Base-by-base conservation (phyloP, 441 rosid genomes). In the Capsella rubella region DNA sequence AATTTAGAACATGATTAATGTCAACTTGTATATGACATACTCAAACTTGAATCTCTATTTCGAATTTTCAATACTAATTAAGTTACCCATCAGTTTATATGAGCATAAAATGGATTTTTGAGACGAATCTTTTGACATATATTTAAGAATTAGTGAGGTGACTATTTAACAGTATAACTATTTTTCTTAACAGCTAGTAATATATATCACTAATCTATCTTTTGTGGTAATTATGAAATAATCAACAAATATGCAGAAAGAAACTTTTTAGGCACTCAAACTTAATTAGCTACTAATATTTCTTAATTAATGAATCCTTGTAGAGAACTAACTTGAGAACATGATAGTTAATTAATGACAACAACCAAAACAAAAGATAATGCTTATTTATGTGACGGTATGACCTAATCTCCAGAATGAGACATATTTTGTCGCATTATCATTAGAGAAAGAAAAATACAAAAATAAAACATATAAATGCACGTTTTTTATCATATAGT, bases 391-490 rank as follows among this genome's bases (percentile, higher is more conserved):
- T 21, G 25, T 21, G 25, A 21, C 25, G 25, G 25, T 63, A 29
- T 63, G 21, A 64, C 43, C 56, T 64, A 46, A 31, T 16, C 43
- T 47, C 55, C 15, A 5, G 55, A 46, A 32, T 47, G 11, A 31
- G 55, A 32, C 43, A 16, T 31, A 45, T 28, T 47, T 64, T 47
- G 16, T 64, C 42, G 18, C 54, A 63, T 10, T 46, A 45, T 64
- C 29, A 21, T 47, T 31, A 31, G 28, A 47, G 18, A 15, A 39
- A 59, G 15, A n/a, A 37, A 59, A 10, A 39, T 39, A 4, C 9
- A 37, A 39, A 59, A 16, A 28, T 15, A 45, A 45, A 46, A n/a
- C 42, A 43, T n/a, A 15, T 9, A 21, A 45, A 29, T 46, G 3
- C 42, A 45, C 28, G 54, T 31, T 46, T 63, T 34, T 5, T 31